phyloP scores from a whole-genome alignment of 2,329 filamentous ascomycete species.

The Penicillium sp. region DNA sequence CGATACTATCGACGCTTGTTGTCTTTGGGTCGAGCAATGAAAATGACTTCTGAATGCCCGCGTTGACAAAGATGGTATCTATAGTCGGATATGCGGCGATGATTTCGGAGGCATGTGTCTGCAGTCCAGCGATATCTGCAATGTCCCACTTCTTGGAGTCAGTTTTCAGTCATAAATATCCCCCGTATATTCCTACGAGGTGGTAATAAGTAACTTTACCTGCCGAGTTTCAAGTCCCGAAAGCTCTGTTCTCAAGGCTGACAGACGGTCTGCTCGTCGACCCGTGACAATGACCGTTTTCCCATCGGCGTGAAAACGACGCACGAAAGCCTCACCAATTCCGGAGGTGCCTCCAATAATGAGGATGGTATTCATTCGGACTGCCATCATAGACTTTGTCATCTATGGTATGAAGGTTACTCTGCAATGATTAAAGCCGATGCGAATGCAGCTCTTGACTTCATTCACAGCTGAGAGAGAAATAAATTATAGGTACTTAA shows the following conservation, averaged over 20 bases:
- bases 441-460: too few relatives aligned
- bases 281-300: conserved; percentile 26
- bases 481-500: too few relatives aligned
- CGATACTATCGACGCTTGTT: conserved; percentile 19
- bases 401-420: too few relatives aligned
- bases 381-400: too few relatives aligned
- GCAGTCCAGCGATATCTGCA: conserved; percentile 18
- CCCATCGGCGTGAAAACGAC: conserved; percentile 21
- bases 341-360: conserved; percentile 42
- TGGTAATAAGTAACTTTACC: neutral
- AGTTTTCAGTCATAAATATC: neutral
- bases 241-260: conserved; percentile 22
- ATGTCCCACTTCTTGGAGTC: conserved; percentile 20
- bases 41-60: conserved; percentile 25
- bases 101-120: conserved; percentile 16
- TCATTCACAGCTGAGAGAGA: too few relatives aligned
- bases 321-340: conserved; percentile 34
- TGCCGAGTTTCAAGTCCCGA: conserved; percentile 23
- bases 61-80: conserved; percentile 31
- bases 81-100: conserved; percentile 23
- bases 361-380: conserved; percentile 18
- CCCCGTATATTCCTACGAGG: neutral
- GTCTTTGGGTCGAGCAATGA: conserved; percentile 21
- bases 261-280: conserved; percentile 21
- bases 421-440: too few relatives aligned